Percentiles rank a stretch among this genome's conserved stretches.
These are phyloP conservation scores for Forsythia viridissima DNA, from an alignment of 257 asterid genomes.

Conservation along the genomic window DNA sequence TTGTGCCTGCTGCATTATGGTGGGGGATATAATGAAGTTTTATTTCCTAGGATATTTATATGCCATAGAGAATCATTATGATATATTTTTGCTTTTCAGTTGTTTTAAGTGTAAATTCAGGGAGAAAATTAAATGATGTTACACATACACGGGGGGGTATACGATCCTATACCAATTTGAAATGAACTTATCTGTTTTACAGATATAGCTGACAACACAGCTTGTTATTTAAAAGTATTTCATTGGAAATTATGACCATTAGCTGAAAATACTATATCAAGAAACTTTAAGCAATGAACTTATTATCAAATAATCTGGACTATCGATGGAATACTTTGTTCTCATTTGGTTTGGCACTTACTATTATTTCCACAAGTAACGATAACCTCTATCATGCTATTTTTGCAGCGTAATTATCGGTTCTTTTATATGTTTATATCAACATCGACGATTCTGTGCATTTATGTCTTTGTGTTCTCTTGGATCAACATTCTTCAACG, in stretches of 20 bases:
- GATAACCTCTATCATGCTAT: slow-evolving; percentile 6
- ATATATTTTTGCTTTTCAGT: background rate
- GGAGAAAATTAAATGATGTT: background rate
- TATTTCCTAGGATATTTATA: background rate
- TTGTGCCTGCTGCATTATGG: background rate
- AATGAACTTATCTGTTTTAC: background rate
- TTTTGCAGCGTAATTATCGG: slow-evolving; percentile 82
- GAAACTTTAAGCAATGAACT: background rate
- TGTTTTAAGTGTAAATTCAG: background rate
- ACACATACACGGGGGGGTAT: too few species aligned
- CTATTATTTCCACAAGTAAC: slow-evolving; percentile 15
- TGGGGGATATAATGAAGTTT: background rate
- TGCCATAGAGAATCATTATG: background rate
- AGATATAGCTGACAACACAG: background rate
- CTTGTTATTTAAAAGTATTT: too few species aligned
- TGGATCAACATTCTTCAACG: slow-evolving; percentile 58
- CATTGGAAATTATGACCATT: background rate
- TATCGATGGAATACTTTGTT: background rate
- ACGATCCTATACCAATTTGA: too few species aligned
- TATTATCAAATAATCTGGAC: background rate
- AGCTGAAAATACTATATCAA: background rate
- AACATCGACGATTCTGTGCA: slow-evolving; percentile 73
- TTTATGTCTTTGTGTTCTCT: slow-evolving; percentile 59
- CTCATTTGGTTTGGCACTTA: slow-evolving; percentile 1
- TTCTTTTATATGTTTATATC: slow-evolving; percentile 86